Evolutionary conservation across 352 stramenopile species (phyloP).

Genomic region (Phytophthora europaea): DNA sequence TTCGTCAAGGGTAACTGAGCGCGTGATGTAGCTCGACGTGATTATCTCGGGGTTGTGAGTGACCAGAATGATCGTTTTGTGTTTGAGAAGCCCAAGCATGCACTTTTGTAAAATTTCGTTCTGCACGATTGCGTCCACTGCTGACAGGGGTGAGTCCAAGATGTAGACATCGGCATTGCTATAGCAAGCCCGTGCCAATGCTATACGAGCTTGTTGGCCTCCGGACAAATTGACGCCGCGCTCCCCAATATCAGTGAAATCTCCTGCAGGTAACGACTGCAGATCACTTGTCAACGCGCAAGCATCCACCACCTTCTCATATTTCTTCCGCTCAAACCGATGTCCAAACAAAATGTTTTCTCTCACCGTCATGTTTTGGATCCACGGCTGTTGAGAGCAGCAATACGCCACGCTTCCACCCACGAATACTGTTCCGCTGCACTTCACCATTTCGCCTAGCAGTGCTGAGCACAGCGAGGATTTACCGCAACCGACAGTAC

Average conservation of each 20-base stretch:
- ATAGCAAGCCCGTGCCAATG: conserved; percentile 79
- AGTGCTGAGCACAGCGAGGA: conserved; percentile 55
- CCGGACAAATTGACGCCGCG: conserved; percentile 96
- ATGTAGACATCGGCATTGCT: conserved; percentile 77
- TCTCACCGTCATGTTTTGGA: conserved; percentile 94
- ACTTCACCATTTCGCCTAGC: conserved; percentile 83
- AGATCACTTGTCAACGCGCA: conserved; percentile 92
- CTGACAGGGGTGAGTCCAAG: conserved; percentile 93
- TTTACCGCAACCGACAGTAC: conserved; percentile 57
- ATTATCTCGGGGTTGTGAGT: conserved; percentile 91
- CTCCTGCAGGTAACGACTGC: conserved; percentile 76
- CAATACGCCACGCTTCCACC: conserved; percentile 69
- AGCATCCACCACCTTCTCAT: conserved; percentile 69
- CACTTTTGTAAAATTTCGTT: conserved; percentile 91
- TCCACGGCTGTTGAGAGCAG: conserved; percentile 93
- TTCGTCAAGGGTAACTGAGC: conserved; percentile 33
- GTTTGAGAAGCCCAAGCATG: conserved; percentile 45
- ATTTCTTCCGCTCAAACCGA: conserved; percentile 58
- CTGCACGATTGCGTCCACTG: conserved; percentile 95
- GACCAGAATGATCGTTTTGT: conserved; percentile 90
- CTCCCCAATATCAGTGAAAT: conserved; percentile 96
- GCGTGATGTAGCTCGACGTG: conserved; percentile 37
- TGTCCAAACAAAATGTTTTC: conserved; percentile 97
- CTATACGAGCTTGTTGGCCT: conserved; percentile 91
- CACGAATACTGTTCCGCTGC: conserved; percentile 48